A percentile compares a stretch with the other conserved stretches of the same genome.
These are phyloP conservation scores for Kalaharituber pfeilii DNA, from an alignment of 2,329 filamentous ascomycete genomes.

Conservation along the genomic window DNA sequence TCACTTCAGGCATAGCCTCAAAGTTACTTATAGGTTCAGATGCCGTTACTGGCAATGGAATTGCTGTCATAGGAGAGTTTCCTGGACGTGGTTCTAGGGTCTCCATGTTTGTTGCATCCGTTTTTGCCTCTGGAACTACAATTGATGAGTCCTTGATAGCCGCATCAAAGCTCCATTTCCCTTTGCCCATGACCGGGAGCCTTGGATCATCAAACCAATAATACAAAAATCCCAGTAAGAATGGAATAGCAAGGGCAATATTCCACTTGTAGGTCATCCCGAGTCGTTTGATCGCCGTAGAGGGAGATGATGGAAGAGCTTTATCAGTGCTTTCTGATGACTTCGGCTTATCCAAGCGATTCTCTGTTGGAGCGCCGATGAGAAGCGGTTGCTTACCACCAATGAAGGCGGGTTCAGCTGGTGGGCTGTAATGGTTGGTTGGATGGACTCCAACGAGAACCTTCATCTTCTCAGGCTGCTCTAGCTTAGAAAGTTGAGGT, in stretches of 20 bases:
- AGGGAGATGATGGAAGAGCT: conserved; percentile 14
- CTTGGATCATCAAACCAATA: not conserved
- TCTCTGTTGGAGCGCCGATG: conserved; percentile 28
- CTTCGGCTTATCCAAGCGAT: conserved; percentile 8
- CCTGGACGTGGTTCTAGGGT: no score
- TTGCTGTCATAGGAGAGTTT: no score
- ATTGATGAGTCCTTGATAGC: not conserved
- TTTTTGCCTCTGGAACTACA: not conserved
- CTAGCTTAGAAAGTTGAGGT: conserved; percentile 25
- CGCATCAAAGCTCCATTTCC: not conserved
- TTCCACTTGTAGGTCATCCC: not conserved
- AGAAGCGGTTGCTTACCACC: conserved; percentile 25
- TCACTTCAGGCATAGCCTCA: not conserved
- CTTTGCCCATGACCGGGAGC: not conserved
- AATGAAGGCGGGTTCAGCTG: not conserved
- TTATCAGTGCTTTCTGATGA: conserved; percentile 10
- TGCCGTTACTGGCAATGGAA: no score
- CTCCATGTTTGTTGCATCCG: no score
- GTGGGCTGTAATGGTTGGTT: conserved; percentile 31
- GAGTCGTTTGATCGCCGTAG: not conserved
- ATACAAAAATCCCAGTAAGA: not conserved
- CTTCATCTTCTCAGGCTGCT: conserved; percentile 36
- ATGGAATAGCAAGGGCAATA: not conserved
- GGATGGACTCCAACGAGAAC: conserved; percentile 56
- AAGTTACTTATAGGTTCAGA: no score